These are phyloP conservation scores for Sporobolomyces phaffii DNA, from an alignment of 768 basidiomycete species.

Conservation along the genomic window DNA sequence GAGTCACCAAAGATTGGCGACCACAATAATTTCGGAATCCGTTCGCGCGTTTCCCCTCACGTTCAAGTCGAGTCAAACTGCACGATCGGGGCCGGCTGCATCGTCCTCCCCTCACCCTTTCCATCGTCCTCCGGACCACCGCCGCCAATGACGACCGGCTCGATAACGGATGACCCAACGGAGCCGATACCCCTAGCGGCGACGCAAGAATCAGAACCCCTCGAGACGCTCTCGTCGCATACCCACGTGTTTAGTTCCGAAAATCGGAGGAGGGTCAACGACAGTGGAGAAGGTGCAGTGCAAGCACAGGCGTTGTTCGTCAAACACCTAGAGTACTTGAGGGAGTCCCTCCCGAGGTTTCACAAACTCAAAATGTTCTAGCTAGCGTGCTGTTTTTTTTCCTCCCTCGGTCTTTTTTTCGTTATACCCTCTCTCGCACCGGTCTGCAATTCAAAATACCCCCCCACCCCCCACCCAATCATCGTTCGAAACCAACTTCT, in stretches of 20 bases:
- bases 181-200: too few relatives aligned
- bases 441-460: too few relatives aligned
- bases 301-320: slow-evolving; percentile 75
- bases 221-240: slow-evolving; percentile 71
- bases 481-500: too few relatives aligned
- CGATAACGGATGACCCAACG: too few relatives aligned
- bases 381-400: too few relatives aligned
- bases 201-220: too few relatives aligned
- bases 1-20: slow-evolving; percentile 78
- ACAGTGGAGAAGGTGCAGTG: slow-evolving; percentile 56
- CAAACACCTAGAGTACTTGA: slow-evolving; percentile 86
- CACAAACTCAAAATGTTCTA: slow-evolving; percentile 37
- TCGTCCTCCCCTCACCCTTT: slow-evolving; percentile 60
- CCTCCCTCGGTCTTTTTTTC: neutral
- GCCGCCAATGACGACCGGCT: too few relatives aligned
- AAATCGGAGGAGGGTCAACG: slow-evolving; percentile 54
- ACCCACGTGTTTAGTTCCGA: slow-evolving; percentile 73
- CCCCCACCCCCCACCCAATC: too few relatives aligned
- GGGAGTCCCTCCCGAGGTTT: slow-evolving; percentile 52
- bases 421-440: too few relatives aligned
- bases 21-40: slow-evolving; percentile 78
- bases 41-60: slow-evolving; percentile 74
- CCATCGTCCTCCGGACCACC: too few relatives aligned
- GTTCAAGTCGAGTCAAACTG: slow-evolving; percentile 74
- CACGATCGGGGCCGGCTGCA: slow-evolving; percentile 70